Evolutionary conservation across 345 rosid genomes (phyloP).

Genomic region (Populus pruinosa): DNA sequence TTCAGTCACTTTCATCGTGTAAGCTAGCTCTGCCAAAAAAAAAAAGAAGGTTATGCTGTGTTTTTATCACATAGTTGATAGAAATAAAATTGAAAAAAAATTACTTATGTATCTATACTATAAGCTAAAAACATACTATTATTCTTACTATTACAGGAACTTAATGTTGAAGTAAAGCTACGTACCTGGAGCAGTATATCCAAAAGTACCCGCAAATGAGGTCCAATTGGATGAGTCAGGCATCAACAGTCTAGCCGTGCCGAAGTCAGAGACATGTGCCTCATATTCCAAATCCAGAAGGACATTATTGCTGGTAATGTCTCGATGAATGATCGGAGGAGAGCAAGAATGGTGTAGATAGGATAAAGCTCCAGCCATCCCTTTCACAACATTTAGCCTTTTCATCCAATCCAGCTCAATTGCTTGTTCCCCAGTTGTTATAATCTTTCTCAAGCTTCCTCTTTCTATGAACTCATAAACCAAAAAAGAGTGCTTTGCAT

Average conservation of each 20-base stretch:
- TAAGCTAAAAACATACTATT: too few species aligned
- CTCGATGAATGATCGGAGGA: slow-evolving; percentile 5
- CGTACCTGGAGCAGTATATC: too few species aligned
- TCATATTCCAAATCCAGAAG: not conserved
- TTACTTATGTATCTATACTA: too few species aligned
- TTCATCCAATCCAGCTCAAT: not conserved
- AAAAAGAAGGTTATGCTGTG: too few species aligned
- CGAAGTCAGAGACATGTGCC: not conserved
- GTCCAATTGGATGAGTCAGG: not conserved
- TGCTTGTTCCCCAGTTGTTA: not conserved
- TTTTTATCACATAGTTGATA: not conserved
- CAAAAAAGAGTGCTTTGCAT: not conserved
- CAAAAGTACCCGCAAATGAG: not conserved
- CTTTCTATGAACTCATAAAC: slow-evolving; percentile 3
- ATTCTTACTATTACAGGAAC: too few species aligned
- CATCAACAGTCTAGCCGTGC: too few species aligned
- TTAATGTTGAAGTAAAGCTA: not conserved
- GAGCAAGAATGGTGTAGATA: slow-evolving; percentile 3
- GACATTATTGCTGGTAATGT: slow-evolving; percentile 11
- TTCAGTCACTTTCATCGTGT: too few species aligned
- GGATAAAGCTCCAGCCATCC: slow-evolving; percentile 3
- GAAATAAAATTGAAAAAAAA: not conserved
- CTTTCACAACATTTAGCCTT: slow-evolving; percentile 7
- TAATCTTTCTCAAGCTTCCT: slow-evolving; percentile 5
- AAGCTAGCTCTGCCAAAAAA: too few species aligned